Percentiles rank a stretch among this genome's conserved stretches.
Evolutionary conservation across 805 yeast genomes (phyloP).

Genomic region (Saccharomyces jurei): DNA sequence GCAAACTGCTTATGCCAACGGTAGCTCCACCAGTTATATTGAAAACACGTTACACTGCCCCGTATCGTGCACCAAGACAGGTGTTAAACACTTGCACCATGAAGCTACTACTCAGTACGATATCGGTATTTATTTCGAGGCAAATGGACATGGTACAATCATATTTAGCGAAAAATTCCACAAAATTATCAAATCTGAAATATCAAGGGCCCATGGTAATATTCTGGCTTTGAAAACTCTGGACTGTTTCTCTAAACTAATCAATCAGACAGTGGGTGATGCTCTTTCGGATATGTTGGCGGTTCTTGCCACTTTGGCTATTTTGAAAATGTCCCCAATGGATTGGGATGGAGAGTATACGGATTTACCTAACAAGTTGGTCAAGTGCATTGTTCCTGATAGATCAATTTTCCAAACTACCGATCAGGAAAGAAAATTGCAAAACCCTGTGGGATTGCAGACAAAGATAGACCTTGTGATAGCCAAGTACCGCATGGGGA

Average conservation of each 20-base stretch:
- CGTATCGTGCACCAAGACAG: slow-evolving; percentile 85
- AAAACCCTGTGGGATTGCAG: slow-evolving; percentile 74
- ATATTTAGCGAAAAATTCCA: slow-evolving; percentile 55
- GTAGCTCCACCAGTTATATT: slow-evolving; percentile 73
- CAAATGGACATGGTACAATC: slow-evolving; percentile 98
- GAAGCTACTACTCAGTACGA: slow-evolving; percentile 74
- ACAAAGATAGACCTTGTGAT: slow-evolving; percentile 59
- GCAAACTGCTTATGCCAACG: slow-evolving; percentile 97
- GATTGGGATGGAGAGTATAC: slow-evolving; percentile 72
- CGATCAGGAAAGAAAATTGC: slow-evolving; percentile 79
- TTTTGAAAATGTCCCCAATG: slow-evolving; percentile 49
- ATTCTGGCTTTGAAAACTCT: slow-evolving; percentile 48
- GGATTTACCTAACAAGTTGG: slow-evolving; percentile 80
- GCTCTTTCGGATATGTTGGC: slow-evolving; percentile 87
- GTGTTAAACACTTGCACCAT: slow-evolving; percentile 93
- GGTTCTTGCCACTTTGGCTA: slow-evolving; percentile 56
- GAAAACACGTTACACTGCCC: slow-evolving; percentile 57
- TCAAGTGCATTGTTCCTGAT: slow-evolving; percentile 77
- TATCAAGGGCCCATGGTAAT: slow-evolving; percentile 31
- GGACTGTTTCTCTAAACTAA: slow-evolving; percentile 54
- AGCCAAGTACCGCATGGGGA: slow-evolving; percentile 45
- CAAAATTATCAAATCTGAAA: slow-evolving; percentile 31
- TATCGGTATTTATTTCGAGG: slow-evolving; percentile 92
- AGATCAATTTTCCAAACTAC: slow-evolving; percentile 73
- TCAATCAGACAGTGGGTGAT: slow-evolving; percentile 98